These are phyloP conservation scores for Kwoniella mangroviensis DNA, from an alignment of 768 basidiomycete genomes.

Conservation along the genomic window DNA sequence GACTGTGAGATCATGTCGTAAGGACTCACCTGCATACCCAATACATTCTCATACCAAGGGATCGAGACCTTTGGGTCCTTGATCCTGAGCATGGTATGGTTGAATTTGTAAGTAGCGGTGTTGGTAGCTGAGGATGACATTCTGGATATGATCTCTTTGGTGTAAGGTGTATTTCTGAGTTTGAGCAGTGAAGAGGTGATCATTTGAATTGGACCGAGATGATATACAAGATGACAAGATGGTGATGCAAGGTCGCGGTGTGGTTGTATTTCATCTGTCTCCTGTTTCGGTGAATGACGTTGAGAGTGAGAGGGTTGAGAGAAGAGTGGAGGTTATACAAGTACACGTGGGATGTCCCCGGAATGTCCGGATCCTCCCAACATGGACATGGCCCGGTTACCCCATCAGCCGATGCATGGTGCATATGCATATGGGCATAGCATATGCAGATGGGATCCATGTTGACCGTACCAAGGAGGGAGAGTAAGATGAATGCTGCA, in stretches of 20 bases:
- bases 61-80: conserved; percentile 83
- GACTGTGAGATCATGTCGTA: not conserved
- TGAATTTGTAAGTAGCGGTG: conserved; percentile 48
- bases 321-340: not conserved
- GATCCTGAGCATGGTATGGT: conserved; percentile 63
- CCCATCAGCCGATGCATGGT: too few species aligned
- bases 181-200: not conserved
- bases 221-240: not conserved
- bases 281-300: not conserved
- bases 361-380: not conserved
- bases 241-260: not conserved
- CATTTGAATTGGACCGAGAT: not conserved
- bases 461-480: too few species aligned
- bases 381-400: not conserved
- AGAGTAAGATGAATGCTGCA: too few species aligned
- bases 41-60: conserved; percentile 72
- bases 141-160: conserved; percentile 8
- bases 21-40: conserved; percentile 74
- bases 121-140: conserved; percentile 23
- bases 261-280: not conserved
- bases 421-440: too few species aligned
- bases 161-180: not conserved
- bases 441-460: too few species aligned
- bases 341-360: not conserved
- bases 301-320: not conserved